Base-by-base conservation (phyloP, 2,329 filamentous ascomycete genomes). In the Aspergillus awamori region DNA sequence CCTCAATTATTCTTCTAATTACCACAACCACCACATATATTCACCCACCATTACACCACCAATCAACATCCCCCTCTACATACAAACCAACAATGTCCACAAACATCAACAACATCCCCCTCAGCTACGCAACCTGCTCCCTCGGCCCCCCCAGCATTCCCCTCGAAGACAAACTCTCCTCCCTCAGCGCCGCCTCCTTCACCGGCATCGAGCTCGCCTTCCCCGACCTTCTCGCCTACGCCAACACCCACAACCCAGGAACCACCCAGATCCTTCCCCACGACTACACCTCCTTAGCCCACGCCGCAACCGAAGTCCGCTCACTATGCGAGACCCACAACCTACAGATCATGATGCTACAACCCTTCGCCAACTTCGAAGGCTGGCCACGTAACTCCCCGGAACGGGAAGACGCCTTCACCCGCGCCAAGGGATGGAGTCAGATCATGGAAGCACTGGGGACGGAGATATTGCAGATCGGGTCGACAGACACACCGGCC, bases 351-450 rank as follows among this genome's bases (percentile, higher is more conserved):
- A 82, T 93, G 72, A 89, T 92, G 80, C 76, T 93, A 5, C 90
- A 93, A 69, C 89, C 90, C 0, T 93, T 93, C 68, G 79, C 86
- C 15, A 90, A 92, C 67, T 92, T 92, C 60, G 90, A 93, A 68
- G 90, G 90, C 1, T 93, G 90, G 89, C 77, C 82, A 0, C 79
- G 80, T 43, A 86, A 80, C 0, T 86, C 84, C 1, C 68, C 77
- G 0, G 84, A 89, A 71, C 79, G 88, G 3, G 75, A 84, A 5
- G 84, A 89, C 55, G 89, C 87, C 0, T 90, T 90, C 64, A 75
- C 78, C 0, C 81, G 87, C 24, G 89, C 87, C 0, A 76, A 74
- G 6, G 88, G 88, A 0, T 93, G 89, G 90, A 84, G 90, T 53
- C 76, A 82, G 8, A 85, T 93, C 62, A 92, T 93, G 89, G 79